Evolutionary conservation across 1,139 yeast species (phyloP).

Genomic region (Geotrichum histeridarum): DNA sequence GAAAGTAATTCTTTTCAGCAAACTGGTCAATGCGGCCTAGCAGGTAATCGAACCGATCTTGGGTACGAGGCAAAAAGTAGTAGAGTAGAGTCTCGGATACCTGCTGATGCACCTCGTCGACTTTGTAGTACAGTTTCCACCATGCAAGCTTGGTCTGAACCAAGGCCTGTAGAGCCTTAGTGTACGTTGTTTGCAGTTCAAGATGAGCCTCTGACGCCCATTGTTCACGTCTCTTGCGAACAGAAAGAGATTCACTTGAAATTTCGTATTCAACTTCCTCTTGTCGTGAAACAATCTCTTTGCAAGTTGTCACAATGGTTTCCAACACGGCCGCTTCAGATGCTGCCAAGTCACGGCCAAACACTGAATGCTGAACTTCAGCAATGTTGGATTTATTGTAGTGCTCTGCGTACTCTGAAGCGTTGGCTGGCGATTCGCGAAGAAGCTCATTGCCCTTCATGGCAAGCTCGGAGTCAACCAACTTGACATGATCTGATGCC

Average conservation of each 20-base stretch:
- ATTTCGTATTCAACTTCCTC: constrained; percentile 23
- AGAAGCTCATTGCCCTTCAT: constrained; percentile 29
- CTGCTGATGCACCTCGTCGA: constrained; percentile 37
- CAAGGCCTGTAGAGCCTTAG: constrained; percentile 7
- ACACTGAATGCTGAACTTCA: constrained; percentile 26
- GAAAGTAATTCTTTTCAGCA: constrained; percentile 26
- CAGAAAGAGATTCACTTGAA: constrained; percentile 27
- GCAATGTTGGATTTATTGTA: constrained; percentile 29
- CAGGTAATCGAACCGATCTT: constrained; percentile 31
- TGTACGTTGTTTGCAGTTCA: constrained; percentile 35
- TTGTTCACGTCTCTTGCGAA: constrained; percentile 27
- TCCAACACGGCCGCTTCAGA: constrained; percentile 9
- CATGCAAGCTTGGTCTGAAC: constrained; percentile 31
- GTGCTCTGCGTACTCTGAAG: constrained; percentile 27
- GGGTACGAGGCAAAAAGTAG: constrained; percentile 33
- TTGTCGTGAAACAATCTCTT: constrained; percentile 25
- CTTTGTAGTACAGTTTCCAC: constrained; percentile 38
- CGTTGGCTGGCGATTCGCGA: constrained; percentile 32
- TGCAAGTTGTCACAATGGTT: constrained; percentile 32
- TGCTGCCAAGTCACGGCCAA: constrained; percentile 18
- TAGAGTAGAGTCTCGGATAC: constrained; percentile 23
- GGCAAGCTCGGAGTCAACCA: constrained; percentile 27
- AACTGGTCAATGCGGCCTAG: constrained; percentile 36
- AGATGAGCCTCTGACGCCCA: constrained; percentile 40
- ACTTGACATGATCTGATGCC: constrained; percentile 3